Base-by-base conservation (phyloP, 2,329 filamentous ascomycete genomes). In the Xylariaceae sp. region DNA sequence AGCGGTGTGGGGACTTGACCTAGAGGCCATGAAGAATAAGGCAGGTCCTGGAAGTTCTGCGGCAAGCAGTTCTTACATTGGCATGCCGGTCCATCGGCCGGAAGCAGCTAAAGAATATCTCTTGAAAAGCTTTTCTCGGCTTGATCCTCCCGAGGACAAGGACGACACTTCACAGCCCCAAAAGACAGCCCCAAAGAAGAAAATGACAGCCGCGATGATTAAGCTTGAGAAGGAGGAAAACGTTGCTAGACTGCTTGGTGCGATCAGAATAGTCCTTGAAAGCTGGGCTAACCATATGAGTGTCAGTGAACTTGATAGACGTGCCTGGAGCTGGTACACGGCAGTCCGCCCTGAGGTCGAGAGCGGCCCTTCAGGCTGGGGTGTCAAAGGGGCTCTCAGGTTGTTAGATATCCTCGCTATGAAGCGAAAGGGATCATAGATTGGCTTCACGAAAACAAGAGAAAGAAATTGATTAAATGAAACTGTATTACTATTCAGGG, bases 291-390 rank as follows among this genome's bases (percentile, higher is more conserved):
- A 71, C n/a, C 74, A 80, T 22, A 63, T 94, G 25, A 73, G 67
- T 21, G 67, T 69, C 4, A 72, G 77, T 14, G 87, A 95, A 57
- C 69, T 95, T 42, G 87, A 95, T 61, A 75, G 76, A 50, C 77
- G 82, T 48, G 86, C 88, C 16, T 94, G 88, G 87, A 71, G 71
- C 10, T 95, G 89, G 89, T 95, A 95, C 65, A 72, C 85, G 2
- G 75, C 78, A 19, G 80, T 91, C 17, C 73, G 90, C 51, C 89
- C 89, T 1, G 83, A 88, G 17, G 85, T 95, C 2, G 82, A 86
- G 47, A 68, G 74, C 45, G 90, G 89, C 0, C 79, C 80, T 38
- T 79, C 81, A 17, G 89, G 90, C 2, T 95, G 89, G 89, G 89
- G 89, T 22, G 86, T 85, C 11, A 93, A 92, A 64, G 88, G 86